phyloP scores from a whole-genome alignment of 176 grass and related monocot species.

The Avena sativa region DNA sequence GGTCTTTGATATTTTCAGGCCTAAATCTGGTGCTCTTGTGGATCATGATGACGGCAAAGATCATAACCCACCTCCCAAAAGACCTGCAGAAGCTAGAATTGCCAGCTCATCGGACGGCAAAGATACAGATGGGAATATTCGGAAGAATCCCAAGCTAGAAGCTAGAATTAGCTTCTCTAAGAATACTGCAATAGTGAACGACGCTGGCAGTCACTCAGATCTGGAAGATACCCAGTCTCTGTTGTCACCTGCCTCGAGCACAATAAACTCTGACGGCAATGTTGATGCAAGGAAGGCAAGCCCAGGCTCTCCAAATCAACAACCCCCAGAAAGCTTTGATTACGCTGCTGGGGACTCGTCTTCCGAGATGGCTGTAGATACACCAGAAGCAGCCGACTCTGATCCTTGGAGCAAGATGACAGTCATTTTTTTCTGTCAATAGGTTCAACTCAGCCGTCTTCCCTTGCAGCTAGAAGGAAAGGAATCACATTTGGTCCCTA shows the following conservation, averaged over 20 bases:
- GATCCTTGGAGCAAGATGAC: slow-evolving; percentile 58
- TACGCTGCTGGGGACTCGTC: slow-evolving; percentile 35
- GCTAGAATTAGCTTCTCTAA: slow-evolving; percentile 19
- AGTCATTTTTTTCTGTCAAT: slow-evolving; percentile 6
- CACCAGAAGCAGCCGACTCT: slow-evolving; percentile 40
- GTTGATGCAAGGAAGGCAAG: slow-evolving; percentile 43
- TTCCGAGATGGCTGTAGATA: slow-evolving; percentile 38
- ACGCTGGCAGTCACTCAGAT: neutral
- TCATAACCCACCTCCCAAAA: slow-evolving; percentile 65
- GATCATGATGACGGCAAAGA: slow-evolving; percentile 51
- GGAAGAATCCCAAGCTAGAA: slow-evolving; percentile 65
- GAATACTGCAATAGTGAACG: neutral
- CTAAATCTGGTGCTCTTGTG: slow-evolving; percentile 59
- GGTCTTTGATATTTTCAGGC: slow-evolving; percentile 54
- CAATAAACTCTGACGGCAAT: slow-evolving; percentile 33
- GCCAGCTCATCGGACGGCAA: slow-evolving; percentile 38
- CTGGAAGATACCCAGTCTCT: neutral
- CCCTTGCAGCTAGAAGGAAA: slow-evolving; percentile 22
- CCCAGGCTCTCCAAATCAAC: slow-evolving; percentile 37
- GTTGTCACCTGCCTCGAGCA: slow-evolving; percentile 17
- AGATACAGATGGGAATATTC: slow-evolving; percentile 23
- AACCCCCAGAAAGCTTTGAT: slow-evolving; percentile 36
- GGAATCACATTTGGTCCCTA: slow-evolving; percentile 4
- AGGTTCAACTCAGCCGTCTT: slow-evolving; percentile 19
- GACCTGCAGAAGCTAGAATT: slow-evolving; percentile 40